Base-by-base conservation (phyloP, 768 basidiomycete genomes). In the Agrocybe pediades region DNA sequence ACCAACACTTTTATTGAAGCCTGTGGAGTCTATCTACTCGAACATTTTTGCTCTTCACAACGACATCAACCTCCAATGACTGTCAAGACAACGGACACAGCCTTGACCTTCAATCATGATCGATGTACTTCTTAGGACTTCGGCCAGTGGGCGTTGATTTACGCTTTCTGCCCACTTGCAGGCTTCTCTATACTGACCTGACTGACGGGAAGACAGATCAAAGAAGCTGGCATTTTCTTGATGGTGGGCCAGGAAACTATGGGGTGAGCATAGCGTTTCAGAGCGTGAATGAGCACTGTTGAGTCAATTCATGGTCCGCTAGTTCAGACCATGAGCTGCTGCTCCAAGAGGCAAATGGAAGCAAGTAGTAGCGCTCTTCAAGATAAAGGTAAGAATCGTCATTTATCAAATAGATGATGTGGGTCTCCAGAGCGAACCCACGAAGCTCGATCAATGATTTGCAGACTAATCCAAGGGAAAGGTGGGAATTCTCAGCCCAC, bases 181-280 rank as follows among this genome's bases (percentile, higher is more conserved):
- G 54, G 49, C 46, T 51, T 51, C 49, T 36, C 46, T 45, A 24
- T 41, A 16, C 52, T 52, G 54, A 58, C 51, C 46, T n/a, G 29
- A 49, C 54, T 30, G 39, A 57, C 55, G 56, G 57, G 33, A n/a
- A n/a, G 33, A 15, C 6, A 13, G 33, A 36, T 36, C 33, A 36
- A 58, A 54, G 33, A 42, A 41, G 50, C 50, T 63, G 57, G 51
- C 62, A 57, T 49, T 49, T 45, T 54, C 42, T 51, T 63, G 59
- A 59, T 60, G 56, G 62, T 63, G 53, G 59, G 46, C 59, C 54
- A 63, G 57, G 59, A 55, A 53, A 63, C 62, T 56, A 30, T 30
- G 29, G 29, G n/a, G n/a, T 56, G 13, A 11, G 24, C 56, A 49
- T 29, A 54, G 57, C 48, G 52, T 45, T 41, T 41, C 46, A n/a